These are phyloP conservation scores for Mortierella sp. DNA, from an alignment of 371 early-diverging fungal genomes.

Conservation along the genomic window DNA sequence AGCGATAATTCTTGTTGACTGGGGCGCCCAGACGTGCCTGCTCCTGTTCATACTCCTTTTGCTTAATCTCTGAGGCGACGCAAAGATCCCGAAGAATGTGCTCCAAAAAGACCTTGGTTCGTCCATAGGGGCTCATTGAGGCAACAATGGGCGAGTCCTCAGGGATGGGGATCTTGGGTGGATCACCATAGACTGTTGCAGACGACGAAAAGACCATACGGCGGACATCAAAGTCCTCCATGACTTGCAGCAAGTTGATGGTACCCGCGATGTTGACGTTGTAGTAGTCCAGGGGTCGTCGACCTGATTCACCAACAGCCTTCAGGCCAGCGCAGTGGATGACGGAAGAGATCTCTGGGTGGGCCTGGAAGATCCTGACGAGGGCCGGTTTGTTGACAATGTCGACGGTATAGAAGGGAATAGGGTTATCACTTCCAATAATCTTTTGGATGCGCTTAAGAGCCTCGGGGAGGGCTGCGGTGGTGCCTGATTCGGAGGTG, in stretches of 20 bases:
- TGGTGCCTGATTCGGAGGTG: slow-evolving; percentile 51
- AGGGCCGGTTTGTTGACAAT: slow-evolving; percentile 74
- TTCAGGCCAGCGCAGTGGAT: slow-evolving; percentile 85
- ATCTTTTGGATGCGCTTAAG: slow-evolving; percentile 64
- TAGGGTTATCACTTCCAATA: slow-evolving; percentile 59
- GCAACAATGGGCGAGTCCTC: slow-evolving; percentile 63
- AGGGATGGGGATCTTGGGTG: slow-evolving; percentile 54
- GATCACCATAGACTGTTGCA: slow-evolving; percentile 75
- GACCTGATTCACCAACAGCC: slow-evolving; percentile 80
- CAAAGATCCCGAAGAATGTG: slow-evolving; percentile 82
- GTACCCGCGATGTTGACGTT: slow-evolving; percentile 77
- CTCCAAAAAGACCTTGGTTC: slow-evolving; percentile 89
- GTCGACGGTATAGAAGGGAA: slow-evolving; percentile 81
- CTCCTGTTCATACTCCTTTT: slow-evolving; percentile 35
- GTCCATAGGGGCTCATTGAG: slow-evolving; percentile 87
- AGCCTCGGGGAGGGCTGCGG: slow-evolving; percentile 58
- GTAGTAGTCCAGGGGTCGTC: slow-evolving; percentile 76
- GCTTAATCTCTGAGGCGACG: slow-evolving; percentile 59
- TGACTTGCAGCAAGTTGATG: slow-evolving; percentile 69
- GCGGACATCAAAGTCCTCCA: slow-evolving; percentile 64
- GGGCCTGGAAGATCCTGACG: slow-evolving; percentile 73
- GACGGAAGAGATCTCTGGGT: slow-evolving; percentile 67
- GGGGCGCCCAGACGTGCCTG: slow-evolving; percentile 7
- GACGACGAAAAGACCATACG: slow-evolving; percentile 80
- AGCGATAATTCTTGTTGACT: slow-evolving; percentile 57